Evolutionary conservation across 2,329 filamentous ascomycete genomes (phyloP).

Genomic region (Claviceps sp.): DNA sequence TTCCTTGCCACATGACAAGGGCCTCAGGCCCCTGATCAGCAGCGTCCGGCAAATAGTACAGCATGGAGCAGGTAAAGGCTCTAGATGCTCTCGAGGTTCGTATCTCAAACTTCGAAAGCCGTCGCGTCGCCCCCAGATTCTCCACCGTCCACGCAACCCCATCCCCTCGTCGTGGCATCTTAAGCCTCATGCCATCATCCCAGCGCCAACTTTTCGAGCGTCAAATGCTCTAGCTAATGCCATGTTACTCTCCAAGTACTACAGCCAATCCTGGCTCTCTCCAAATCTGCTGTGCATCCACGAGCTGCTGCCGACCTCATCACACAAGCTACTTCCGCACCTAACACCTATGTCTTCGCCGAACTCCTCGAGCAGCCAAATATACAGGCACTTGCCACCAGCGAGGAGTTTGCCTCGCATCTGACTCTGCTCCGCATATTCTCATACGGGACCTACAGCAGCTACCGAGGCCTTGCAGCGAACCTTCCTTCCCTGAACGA

Average conservation of each 20-base stretch:
- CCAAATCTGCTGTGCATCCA: conserved; percentile 71
- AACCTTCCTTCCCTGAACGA: conserved; percentile 57
- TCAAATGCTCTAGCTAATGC: background rate
- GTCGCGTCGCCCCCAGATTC: background rate
- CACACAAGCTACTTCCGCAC: conserved; percentile 73
- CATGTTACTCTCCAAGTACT: conserved; percentile 7
- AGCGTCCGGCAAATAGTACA: conserved; percentile 10
- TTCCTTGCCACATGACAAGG: background rate
- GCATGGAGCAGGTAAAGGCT: conserved; percentile 62
- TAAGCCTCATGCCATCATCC: background rate
- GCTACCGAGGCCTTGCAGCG: conserved; percentile 40
- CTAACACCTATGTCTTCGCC: conserved; percentile 83
- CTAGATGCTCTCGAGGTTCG: conserved; percentile 49
- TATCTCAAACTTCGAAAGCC: background rate
- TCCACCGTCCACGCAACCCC: background rate
- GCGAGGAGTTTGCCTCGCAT: conserved; percentile 46
- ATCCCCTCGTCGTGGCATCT: background rate
- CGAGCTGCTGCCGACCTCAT: conserved; percentile 78
- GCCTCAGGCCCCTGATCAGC: conserved; percentile 5
- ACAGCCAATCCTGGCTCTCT: conserved; percentile 81
- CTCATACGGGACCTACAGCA: conserved; percentile 76
- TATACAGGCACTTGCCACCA: conserved; percentile 56
- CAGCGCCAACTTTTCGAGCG: background rate
- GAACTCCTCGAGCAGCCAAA: conserved; percentile 77
- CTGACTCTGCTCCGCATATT: conserved; percentile 75